Percentiles rank a stretch among this genome's conserved stretches.
Conservation (phyloP, 192 early-diverging fungal genomes). For the Backusella morwellensis region DNA sequence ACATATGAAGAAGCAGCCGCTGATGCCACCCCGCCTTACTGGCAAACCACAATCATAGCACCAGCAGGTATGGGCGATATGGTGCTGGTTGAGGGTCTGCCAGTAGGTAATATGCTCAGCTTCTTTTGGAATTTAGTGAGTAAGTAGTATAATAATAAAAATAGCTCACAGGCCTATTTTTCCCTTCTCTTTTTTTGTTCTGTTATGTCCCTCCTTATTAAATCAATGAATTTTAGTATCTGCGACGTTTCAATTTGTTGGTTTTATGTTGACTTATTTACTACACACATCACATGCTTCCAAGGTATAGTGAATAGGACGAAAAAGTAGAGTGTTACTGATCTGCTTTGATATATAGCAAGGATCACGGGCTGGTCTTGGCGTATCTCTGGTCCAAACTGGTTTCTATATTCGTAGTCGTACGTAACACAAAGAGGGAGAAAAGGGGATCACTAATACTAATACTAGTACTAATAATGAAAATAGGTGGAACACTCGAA, state of each 20-base stretch:
- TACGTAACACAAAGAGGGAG: constrained; percentile 18
- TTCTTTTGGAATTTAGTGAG: constrained; percentile 80
- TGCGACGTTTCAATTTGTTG: constrained; percentile 76
- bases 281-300: constrained; percentile 90
- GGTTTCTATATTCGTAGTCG: constrained; percentile 69
- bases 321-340: neutral
- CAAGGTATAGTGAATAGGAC: constrained; percentile 40
- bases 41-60: constrained; percentile 74
- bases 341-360: constrained; percentile 38
- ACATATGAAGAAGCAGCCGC: constrained; percentile 76
- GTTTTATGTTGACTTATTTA: constrained; percentile 90
- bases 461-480: neutral
- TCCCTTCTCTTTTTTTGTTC: too few relatives aligned
- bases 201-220: neutral
- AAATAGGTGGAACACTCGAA: constrained; percentile 21
- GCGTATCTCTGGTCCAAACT: constrained; percentile 78
- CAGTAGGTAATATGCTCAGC: constrained; percentile 76
- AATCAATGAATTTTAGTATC: constrained; percentile 47
- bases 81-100: constrained; percentile 87
- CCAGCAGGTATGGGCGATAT: constrained; percentile 77
- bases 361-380: constrained; percentile 76
- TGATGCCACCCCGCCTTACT: constrained; percentile 74
- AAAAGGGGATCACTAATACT: neutral
- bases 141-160: constrained; percentile 29
- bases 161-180: neutral